Conservation (phyloP, 2,329 filamentous ascomycete species). For the Fusarium sarcochroum region DNA sequence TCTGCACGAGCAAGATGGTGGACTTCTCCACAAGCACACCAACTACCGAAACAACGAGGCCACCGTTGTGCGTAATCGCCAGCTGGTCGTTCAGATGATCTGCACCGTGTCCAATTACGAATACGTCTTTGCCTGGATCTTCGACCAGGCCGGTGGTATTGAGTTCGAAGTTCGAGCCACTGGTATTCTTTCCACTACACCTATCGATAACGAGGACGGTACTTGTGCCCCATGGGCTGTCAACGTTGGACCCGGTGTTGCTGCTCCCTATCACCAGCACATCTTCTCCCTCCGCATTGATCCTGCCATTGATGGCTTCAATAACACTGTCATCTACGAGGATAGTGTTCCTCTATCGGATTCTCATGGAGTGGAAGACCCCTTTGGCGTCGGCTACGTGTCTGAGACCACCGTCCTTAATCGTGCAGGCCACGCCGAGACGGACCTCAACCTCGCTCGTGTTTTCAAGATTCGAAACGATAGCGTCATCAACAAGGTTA, state of each 20-base stretch:
- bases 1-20: too few relatives aligned
- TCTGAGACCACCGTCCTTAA: constrained; percentile 62
- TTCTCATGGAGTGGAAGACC: constrained; percentile 66
- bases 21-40: too few relatives aligned
- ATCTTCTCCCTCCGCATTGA: constrained; percentile 76
- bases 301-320: constrained; percentile 68
- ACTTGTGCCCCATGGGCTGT: too few relatives aligned
- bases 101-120: too few relatives aligned
- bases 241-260: constrained; percentile 62
- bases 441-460: constrained; percentile 67
- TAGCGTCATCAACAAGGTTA: constrained; percentile 60
- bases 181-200: too few relatives aligned
- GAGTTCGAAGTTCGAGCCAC: too few relatives aligned
- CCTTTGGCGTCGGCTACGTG: constrained; percentile 74
- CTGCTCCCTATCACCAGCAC: constrained; percentile 80
- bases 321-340: constrained; percentile 63
- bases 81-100: too few relatives aligned
- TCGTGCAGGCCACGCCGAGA: constrained; percentile 65
- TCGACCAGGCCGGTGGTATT: too few relatives aligned
- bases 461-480: constrained; percentile 64
- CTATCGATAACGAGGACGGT: too few relatives aligned
- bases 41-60: too few relatives aligned
- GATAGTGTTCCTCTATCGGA: constrained; percentile 49
- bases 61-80: too few relatives aligned
- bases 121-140: too few relatives aligned